Conservation (phyloP, 331 rosid species). For the Stylosanthes scabra region DNA sequence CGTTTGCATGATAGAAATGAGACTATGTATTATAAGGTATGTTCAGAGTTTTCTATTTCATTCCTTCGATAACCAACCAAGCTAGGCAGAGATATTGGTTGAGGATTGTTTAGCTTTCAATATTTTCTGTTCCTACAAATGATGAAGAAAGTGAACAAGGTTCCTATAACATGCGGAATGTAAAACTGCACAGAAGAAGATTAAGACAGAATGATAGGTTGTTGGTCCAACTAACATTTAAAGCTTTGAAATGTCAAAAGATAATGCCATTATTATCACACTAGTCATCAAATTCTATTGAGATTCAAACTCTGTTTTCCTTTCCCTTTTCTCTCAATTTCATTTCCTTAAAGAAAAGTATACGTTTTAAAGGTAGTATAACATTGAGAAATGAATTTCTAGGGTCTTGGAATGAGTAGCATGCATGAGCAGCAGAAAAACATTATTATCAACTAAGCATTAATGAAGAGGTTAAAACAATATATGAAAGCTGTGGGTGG, state of each 20-base stretch:
- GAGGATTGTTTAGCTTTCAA: constrained; percentile 8
- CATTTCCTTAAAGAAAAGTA: background rate
- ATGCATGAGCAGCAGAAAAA: too few relatives aligned
- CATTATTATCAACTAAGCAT: too few relatives aligned
- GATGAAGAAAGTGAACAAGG: constrained; percentile 7
- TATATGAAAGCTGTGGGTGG: too few relatives aligned
- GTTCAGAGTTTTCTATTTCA: constrained; percentile 36
- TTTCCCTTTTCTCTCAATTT: background rate
- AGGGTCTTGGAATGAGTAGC: too few relatives aligned
- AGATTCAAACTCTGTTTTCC: background rate
- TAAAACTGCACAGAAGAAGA: constrained; percentile 17
- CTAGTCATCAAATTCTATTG: background rate
- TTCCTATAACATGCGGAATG: background rate
- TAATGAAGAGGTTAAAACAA: too few relatives aligned
- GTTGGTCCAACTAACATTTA: constrained; percentile 10
- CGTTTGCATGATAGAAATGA: constrained; percentile 98
- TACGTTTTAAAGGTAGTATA: too few relatives aligned
- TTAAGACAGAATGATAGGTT: constrained; percentile 15
- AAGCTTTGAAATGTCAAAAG: constrained; percentile 4
- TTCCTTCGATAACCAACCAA: constrained; percentile 18
- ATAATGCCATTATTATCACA: background rate
- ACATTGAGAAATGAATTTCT: too few relatives aligned
- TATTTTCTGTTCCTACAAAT: background rate
- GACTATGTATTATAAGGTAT: constrained; percentile 94
- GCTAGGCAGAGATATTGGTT: constrained; percentile 12